phyloP scores from a whole-genome alignment of 352 stramenopile species.

The Pythium sukuiense region DNA sequence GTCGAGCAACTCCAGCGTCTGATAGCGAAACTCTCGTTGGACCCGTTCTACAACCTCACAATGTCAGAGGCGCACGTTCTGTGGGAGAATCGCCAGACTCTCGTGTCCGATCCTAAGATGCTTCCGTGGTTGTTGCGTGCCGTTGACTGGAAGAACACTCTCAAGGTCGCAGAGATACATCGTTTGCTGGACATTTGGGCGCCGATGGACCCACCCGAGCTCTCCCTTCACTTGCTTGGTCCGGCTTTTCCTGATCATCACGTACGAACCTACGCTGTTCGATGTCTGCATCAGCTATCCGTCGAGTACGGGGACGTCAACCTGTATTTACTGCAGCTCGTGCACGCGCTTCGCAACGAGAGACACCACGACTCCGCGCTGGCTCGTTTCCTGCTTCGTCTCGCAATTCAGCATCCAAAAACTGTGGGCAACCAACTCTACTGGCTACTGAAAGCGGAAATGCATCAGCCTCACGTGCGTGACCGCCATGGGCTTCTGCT shows the following conservation, averaged over 20 bases:
- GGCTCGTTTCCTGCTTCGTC: constrained; percentile 22
- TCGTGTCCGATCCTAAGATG: constrained; percentile 29
- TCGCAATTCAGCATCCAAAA: constrained; percentile 8
- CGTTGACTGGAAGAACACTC: constrained; percentile 41
- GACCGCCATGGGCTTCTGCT: constrained; percentile 25
- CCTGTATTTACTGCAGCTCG: constrained; percentile 33
- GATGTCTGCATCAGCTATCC: constrained; percentile 10
- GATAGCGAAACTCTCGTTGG: constrained; percentile 7
- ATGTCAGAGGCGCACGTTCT: constrained; percentile 23
- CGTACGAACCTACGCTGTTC: constrained; percentile 25
- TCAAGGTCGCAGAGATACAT: constrained; percentile 38
- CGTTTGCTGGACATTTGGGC: constrained; percentile 36
- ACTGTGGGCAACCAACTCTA: constrained; percentile 25
- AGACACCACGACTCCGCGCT: constrained; percentile 21
- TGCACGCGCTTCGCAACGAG: constrained; percentile 34
- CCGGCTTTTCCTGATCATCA: constrained; percentile 14
- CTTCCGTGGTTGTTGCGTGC: constrained; percentile 45
- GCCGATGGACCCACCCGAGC: constrained; percentile 22
- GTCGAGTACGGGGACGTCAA: constrained; percentile 9
- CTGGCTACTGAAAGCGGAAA: constrained; percentile 28
- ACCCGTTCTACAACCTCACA: constrained; percentile 30
- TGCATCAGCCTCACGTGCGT: constrained; percentile 14
- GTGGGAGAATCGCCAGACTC: constrained; percentile 17
- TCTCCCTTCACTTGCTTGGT: constrained; percentile 20
- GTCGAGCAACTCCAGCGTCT: constrained; percentile 4